Conservation (phyloP, 345 rosid species). For the Populus euphratica region DNA sequence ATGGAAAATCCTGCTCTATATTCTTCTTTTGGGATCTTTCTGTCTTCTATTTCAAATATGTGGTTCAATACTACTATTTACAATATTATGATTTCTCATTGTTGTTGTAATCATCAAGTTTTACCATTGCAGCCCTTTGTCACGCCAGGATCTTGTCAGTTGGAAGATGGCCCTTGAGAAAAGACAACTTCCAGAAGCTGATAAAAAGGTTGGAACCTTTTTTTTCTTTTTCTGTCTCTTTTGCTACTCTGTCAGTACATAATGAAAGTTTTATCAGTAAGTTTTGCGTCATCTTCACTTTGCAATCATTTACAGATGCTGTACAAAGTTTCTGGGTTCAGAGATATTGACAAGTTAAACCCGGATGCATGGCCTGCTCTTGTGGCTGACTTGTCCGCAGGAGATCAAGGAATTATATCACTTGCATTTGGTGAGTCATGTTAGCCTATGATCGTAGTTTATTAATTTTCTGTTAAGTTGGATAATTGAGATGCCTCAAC, state of each 20-base stretch:
- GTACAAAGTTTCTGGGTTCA: constrained; percentile 71
- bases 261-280: neutral
- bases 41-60: neutral
- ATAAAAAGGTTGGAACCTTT: constrained; percentile 51
- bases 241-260: neutral
- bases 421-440: constrained; percentile 80
- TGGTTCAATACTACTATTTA: neutral
- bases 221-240: neutral
- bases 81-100: constrained; percentile 5
- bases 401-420: constrained; percentile 82
- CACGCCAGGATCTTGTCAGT: constrained; percentile 91
- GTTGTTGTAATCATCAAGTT: constrained; percentile 9
- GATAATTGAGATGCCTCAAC: constrained; percentile 6
- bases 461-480: constrained; percentile 18
- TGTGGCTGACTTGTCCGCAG: constrained; percentile 73
- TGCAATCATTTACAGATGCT: constrained; percentile 40
- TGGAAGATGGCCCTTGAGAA: constrained; percentile 96
- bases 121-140: constrained; percentile 53
- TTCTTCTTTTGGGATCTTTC: neutral
- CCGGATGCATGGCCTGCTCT: constrained; percentile 95
- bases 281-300: constrained; percentile 9
- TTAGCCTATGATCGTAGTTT: constrained; percentile 14
- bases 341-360: constrained; percentile 73
- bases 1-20: neutral
- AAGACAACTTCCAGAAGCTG: constrained; percentile 78